A percentile compares a stretch with the other conserved stretches of the same genome.
Evolutionary conservation across 768 basidiomycete genomes (phyloP).

Genomic region (Gymnopilus dilepis): DNA sequence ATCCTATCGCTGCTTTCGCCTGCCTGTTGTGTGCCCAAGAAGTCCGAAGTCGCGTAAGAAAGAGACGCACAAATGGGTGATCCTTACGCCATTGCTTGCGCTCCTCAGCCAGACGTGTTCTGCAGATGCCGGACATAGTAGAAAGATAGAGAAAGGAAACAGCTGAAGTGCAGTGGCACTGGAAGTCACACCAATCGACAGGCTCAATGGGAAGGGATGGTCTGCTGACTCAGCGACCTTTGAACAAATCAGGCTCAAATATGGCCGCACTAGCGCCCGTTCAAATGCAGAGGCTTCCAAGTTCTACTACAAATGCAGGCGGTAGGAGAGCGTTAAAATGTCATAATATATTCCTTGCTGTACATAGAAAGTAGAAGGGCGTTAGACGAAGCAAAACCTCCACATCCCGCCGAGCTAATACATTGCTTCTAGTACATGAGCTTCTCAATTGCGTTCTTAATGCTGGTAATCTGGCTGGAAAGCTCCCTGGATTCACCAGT

Average conservation of each 20-base stretch:
- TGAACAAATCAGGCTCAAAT: conserved; percentile 16
- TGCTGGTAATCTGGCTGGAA: conserved; percentile 82
- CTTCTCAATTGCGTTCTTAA: conserved; percentile 86
- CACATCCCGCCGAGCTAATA: background rate
- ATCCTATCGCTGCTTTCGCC: background rate
- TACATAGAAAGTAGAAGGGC: background rate
- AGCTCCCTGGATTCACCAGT: conserved; percentile 94
- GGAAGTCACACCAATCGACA: background rate
- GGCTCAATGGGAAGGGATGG: background rate
- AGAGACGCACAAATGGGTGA: conserved; percentile 88
- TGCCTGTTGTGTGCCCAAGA: background rate
- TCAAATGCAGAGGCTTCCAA: too few species aligned
- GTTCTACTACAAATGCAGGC: too few species aligned
- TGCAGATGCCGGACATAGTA: conserved; percentile 88
- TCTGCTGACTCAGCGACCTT: conserved; percentile 29
- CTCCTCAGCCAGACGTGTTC: conserved; percentile 92
- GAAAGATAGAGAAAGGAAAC: background rate
- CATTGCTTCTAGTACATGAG: conserved; percentile 45
- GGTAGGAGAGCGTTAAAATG: background rate
- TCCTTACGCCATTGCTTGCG: conserved; percentile 99
- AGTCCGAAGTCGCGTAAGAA: background rate
- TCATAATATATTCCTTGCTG: background rate
- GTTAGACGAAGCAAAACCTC: background rate
- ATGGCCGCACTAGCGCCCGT: conserved; percentile 1
- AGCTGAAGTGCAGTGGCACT: too few species aligned